Evolutionary conservation across 1,284 basidiomycete genomes (phyloP).

Genomic region (Tremellales sp.): DNA sequence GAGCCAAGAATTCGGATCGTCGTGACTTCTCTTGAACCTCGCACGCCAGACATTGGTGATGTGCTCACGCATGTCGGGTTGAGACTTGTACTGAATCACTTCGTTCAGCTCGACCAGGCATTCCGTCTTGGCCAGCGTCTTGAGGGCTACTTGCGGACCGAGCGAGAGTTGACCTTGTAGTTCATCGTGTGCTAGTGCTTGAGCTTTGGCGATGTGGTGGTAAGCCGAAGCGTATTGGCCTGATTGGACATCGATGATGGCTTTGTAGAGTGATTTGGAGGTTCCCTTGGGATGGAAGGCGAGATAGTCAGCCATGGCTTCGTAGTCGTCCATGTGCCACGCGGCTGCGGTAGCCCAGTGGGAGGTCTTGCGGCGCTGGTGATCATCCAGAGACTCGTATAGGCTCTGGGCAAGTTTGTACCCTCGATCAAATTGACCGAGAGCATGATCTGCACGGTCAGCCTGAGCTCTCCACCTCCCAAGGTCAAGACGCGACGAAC

Average conservation of each 20-base stretch:
- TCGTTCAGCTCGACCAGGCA: slow-evolving; percentile 41
- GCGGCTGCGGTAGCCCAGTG: slow-evolving; percentile 40
- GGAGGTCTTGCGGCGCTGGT: slow-evolving; percentile 31
- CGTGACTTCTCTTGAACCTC: slow-evolving; percentile 36
- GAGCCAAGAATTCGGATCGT: slow-evolving; percentile 38
- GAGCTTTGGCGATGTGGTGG: slow-evolving; percentile 39
- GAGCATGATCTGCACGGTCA: slow-evolving; percentile 27
- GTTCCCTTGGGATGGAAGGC: slow-evolving; percentile 42
- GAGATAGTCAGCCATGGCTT: slow-evolving; percentile 40
- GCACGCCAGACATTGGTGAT: slow-evolving; percentile 25
- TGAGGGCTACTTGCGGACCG: slow-evolving; percentile 31
- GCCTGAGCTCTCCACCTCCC: neutral
- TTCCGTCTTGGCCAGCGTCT: slow-evolving; percentile 39
- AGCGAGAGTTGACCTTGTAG: slow-evolving; percentile 29
- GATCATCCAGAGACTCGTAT: slow-evolving; percentile 34
- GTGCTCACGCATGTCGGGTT: slow-evolving; percentile 28
- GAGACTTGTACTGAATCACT: slow-evolving; percentile 37
- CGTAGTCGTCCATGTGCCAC: slow-evolving; percentile 44
- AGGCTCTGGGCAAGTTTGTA: slow-evolving; percentile 31
- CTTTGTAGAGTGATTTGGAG: slow-evolving; percentile 43
- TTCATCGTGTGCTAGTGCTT: slow-evolving; percentile 39
- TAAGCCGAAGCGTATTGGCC: slow-evolving; percentile 34
- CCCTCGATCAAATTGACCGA: slow-evolving; percentile 32
- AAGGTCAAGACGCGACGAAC: slow-evolving; percentile 13
- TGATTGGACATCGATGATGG: slow-evolving; percentile 40